Conservation (phyloP, 495 filamentous ascomycete genomes). For the Tuber indicum region DNA sequence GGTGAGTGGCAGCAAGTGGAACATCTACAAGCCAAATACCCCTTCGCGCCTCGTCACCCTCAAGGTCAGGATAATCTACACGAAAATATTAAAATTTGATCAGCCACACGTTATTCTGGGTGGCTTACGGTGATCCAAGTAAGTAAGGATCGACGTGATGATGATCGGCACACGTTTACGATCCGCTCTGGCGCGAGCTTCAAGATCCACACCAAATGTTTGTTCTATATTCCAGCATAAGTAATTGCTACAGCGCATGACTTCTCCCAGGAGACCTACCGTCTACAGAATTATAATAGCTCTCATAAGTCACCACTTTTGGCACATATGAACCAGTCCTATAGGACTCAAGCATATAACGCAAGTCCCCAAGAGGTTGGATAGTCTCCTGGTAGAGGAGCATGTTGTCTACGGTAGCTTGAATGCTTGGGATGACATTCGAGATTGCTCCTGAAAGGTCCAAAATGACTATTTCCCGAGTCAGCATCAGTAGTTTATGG, state of each 20-base stretch:
- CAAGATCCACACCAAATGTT: slow-evolving; percentile 94
- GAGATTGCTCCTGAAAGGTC: slow-evolving; percentile 97
- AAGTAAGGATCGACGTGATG: slow-evolving; percentile 86
- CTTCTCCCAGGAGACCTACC: slow-evolving; percentile 44
- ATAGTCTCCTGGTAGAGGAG: slow-evolving; percentile 98
- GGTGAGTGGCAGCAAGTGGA: slow-evolving; percentile 75
- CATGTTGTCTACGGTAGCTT: slow-evolving; percentile 95
- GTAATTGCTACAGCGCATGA: slow-evolving; percentile 6
- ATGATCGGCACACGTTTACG: slow-evolving; percentile 90
- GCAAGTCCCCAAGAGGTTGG: slow-evolving; percentile 80
- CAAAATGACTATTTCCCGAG: slow-evolving; percentile 58
- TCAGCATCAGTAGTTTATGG: slow-evolving; percentile 11
- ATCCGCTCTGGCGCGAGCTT: slow-evolving; percentile 85
- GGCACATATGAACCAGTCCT: slow-evolving; percentile 88
- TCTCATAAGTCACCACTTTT: slow-evolving; percentile 90
- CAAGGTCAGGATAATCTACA: slow-evolving; percentile 84
- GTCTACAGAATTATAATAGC: slow-evolving; percentile 97
- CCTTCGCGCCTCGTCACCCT: slow-evolving; percentile 89
- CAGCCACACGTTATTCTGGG: slow-evolving; percentile 16
- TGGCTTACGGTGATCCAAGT: slow-evolving; percentile 72
- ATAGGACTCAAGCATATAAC: slow-evolving; percentile 97
- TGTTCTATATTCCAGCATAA: slow-evolving; percentile 57
- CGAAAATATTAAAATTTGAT: slow-evolving; percentile 17
- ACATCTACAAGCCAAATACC: slow-evolving; percentile 93
- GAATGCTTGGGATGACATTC: slow-evolving; percentile 94